A percentile compares a stretch with the other conserved stretches of the same genome.
phyloP scores from a whole-genome alignment of 805 yeast species.

The Pichia paraexigua region DNA sequence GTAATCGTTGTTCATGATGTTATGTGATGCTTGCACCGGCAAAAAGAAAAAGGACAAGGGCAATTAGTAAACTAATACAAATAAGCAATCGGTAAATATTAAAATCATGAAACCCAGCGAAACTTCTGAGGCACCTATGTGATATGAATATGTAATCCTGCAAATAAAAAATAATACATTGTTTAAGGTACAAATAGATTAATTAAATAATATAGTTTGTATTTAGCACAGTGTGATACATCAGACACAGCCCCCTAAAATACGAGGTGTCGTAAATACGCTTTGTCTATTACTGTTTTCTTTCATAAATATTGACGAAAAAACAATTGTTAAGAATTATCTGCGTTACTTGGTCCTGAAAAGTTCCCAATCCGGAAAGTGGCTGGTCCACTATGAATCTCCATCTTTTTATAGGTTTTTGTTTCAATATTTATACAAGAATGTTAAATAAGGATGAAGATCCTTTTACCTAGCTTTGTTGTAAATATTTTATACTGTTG shows the following conservation, averaged over 20 bases:
- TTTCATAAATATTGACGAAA: no score
- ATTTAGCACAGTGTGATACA: neutral
- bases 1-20: slow-evolving; percentile 81
- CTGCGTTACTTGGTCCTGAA: neutral
- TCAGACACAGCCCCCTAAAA: neutral
- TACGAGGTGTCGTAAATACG: neutral
- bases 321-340: neutral
- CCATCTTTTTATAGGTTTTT: neutral
- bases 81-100: neutral
- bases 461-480: neutral
- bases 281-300: neutral
- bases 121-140: neutral
- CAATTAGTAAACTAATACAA: neutral
- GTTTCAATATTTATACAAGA: neutral
- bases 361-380: slow-evolving; percentile 1
- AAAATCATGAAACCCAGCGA: neutral
- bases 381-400: slow-evolving; percentile 2
- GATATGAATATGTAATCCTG: neutral
- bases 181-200: neutral
- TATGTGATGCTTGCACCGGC: neutral
- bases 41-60: neutral
- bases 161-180: neutral
- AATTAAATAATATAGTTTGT: no score
- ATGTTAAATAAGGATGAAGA: neutral
- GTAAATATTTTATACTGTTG: neutral